Conservation (phyloP, 2,329 filamentous ascomycete species). For the Fusarium concolor region DNA sequence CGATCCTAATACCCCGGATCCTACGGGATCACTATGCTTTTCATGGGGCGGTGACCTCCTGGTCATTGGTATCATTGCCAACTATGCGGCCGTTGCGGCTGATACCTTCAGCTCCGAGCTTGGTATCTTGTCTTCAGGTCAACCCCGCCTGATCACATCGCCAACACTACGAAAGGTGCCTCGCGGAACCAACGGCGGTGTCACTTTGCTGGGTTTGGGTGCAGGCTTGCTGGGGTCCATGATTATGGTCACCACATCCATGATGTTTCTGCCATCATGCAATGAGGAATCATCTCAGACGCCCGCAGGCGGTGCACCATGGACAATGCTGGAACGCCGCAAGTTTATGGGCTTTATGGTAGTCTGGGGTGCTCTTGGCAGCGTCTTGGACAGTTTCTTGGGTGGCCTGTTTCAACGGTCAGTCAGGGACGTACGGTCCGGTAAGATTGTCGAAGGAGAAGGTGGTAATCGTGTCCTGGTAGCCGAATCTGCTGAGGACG, state of each 20-base stretch:
- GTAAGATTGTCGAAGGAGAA: constrained; percentile 89
- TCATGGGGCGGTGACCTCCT: constrained; percentile 72
- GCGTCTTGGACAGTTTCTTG: constrained; percentile 86
- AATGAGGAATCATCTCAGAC: constrained; percentile 52
- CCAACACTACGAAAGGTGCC: constrained; percentile 81
- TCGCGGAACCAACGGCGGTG: constrained; percentile 92
- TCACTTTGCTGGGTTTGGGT: constrained; percentile 78
- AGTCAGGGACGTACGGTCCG: constrained; percentile 83
- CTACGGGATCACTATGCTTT: constrained; percentile 64
- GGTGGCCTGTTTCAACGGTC: constrained; percentile 88
- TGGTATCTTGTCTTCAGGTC: constrained; percentile 82
- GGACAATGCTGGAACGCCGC: constrained; percentile 60
- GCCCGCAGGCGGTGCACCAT: constrained; percentile 60
- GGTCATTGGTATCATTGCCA: constrained; percentile 75
- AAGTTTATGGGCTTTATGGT: constrained; percentile 69
- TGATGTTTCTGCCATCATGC: constrained; percentile 78
- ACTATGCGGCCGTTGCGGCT: constrained; percentile 91
- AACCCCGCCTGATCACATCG: constrained; percentile 88
- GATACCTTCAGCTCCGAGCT: constrained; percentile 97
- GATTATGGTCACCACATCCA: constrained; percentile 73
- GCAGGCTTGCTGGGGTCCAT: constrained; percentile 81
- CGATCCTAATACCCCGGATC: constrained; percentile 48
- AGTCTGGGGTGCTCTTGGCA: constrained; percentile 81
- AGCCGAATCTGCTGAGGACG: constrained; percentile 48
- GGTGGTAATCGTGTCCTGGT: constrained; percentile 73